phyloP scores from a whole-genome alignment of 306 rosid species.

The Parietaria judaica region DNA sequence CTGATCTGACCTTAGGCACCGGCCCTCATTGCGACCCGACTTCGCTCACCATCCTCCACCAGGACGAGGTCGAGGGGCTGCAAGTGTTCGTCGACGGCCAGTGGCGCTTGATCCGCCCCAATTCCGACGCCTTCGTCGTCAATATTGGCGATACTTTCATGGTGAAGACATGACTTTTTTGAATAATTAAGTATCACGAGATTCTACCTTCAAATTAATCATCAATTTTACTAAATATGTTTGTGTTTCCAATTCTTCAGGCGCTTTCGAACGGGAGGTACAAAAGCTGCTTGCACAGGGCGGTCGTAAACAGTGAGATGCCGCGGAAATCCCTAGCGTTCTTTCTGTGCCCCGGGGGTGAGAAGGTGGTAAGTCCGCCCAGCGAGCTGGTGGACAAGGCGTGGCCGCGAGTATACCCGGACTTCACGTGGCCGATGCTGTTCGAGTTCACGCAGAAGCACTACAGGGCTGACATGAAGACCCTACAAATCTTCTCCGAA shows the following conservation, averaged over 20 bases:
- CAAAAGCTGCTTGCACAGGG: conserved; percentile 93
- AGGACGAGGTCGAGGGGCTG: conserved; percentile 83
- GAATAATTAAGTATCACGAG: too few relatives aligned
- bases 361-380: conserved; percentile 79
- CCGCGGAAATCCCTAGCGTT: conserved; percentile 89
- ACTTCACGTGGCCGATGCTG: conserved; percentile 90
- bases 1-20: conserved; percentile 75
- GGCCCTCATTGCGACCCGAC: conserved; percentile 99
- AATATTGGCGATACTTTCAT: conserved; percentile 98
- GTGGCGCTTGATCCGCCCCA: conserved; percentile 75
- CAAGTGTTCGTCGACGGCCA: conserved; percentile 77
- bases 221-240: neutral
- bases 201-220: neutral
- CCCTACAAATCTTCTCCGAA: conserved; percentile 64
- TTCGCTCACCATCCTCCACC: conserved; percentile 86
- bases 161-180: conserved; percentile 28
- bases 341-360: conserved; percentile 77
- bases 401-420: conserved; percentile 67
- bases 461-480: conserved; percentile 85
- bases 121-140: conserved; percentile 77
- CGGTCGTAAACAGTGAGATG: conserved; percentile 77
- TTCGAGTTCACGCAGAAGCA: conserved; percentile 79
- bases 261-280: conserved; percentile 89
- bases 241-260: conserved; percentile 17
- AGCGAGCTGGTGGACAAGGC: conserved; percentile 47